Percentiles rank a stretch among this genome's conserved stretches.
phyloP scores from a whole-genome alignment of 495 filamentous ascomycete species.

The Penicillium salamii region DNA sequence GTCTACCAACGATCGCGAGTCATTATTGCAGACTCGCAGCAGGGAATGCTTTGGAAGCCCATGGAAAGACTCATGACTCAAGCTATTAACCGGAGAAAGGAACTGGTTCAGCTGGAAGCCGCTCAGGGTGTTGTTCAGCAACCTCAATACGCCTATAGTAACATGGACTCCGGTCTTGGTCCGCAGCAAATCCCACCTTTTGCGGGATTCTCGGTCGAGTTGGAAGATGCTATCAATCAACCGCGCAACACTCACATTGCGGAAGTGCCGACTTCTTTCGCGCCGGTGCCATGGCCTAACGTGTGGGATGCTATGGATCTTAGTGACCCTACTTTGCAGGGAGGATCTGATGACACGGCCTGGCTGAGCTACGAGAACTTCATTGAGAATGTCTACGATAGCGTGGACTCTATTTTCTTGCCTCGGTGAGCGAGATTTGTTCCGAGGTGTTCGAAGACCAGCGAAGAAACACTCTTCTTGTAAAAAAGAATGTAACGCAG shows the following conservation, averaged over 20 bases:
- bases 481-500: background rate
- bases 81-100: conserved; percentile 23
- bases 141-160: background rate
- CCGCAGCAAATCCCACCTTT: background rate
- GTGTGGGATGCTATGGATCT: conserved; percentile 36
- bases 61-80: conserved; percentile 62
- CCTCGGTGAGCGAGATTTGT: conserved; percentile 6
- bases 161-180: background rate
- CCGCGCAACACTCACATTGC: background rate
- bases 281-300: conserved; percentile 23
- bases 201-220: background rate
- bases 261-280: background rate
- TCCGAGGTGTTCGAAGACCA: background rate
- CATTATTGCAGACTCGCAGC: conserved; percentile 49
- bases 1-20: conserved; percentile 53
- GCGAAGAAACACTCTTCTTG: background rate
- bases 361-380: conserved; percentile 37
- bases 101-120: conserved; percentile 10
- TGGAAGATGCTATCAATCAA: background rate
- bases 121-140: background rate
- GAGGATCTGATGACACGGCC: conserved; percentile 16
- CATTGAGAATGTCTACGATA: conserved; percentile 32
- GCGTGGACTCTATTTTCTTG: conserved; percentile 20
- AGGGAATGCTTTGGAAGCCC: conserved; percentile 66
- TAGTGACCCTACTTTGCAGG: background rate